Percentiles rank a stretch among this genome's conserved stretches.
phyloP scores from a whole-genome alignment of 305 asterid species.

The Fraxinus latifolia region DNA sequence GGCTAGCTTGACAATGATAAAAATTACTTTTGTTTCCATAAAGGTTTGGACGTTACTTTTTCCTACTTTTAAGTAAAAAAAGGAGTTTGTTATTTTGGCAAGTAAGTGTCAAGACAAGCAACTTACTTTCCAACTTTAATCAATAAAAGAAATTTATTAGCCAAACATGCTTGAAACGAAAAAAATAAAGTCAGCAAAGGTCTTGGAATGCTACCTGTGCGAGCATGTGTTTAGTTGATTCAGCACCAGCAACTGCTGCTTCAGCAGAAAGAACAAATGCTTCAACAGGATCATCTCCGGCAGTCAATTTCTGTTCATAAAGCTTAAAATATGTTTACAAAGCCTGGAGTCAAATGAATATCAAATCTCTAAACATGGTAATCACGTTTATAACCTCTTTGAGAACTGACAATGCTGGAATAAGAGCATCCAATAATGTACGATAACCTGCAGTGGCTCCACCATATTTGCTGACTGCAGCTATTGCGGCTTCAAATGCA shows the following conservation, averaged over 20 bases:
- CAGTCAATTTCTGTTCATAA: constrained; percentile 60
- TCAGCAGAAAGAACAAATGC: constrained; percentile 79
- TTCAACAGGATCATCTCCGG: constrained; percentile 70
- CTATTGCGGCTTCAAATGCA: constrained; percentile 84
- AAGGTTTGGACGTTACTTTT: not conserved
- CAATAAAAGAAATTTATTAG: not conserved
- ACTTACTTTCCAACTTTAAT: not conserved
- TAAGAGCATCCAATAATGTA: constrained; percentile 84
- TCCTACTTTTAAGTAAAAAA: not conserved
- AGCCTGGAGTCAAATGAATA: constrained; percentile 8
- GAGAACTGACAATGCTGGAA: constrained; percentile 74
- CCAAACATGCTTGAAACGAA: not conserved
- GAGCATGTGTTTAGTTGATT: constrained; percentile 77
- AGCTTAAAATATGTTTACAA: not conserved
- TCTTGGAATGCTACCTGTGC: constrained; percentile 61
- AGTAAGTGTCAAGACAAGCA: not conserved
- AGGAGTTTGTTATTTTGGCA: not conserved
- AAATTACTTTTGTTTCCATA: not conserved
- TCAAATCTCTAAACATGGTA: not conserved
- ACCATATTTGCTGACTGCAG: constrained; percentile 89
- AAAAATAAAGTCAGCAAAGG: not conserved
- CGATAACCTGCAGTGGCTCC: constrained; percentile 93
- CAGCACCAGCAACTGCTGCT: constrained; percentile 84
- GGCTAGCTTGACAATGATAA: not conserved
- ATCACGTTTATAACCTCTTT: constrained; percentile 56